Evolutionary conservation across 2,329 filamentous ascomycete species (phyloP), one percentile per base, ranked within the genome.

Genomic region (Penicillium hesseltinei): DNA sequence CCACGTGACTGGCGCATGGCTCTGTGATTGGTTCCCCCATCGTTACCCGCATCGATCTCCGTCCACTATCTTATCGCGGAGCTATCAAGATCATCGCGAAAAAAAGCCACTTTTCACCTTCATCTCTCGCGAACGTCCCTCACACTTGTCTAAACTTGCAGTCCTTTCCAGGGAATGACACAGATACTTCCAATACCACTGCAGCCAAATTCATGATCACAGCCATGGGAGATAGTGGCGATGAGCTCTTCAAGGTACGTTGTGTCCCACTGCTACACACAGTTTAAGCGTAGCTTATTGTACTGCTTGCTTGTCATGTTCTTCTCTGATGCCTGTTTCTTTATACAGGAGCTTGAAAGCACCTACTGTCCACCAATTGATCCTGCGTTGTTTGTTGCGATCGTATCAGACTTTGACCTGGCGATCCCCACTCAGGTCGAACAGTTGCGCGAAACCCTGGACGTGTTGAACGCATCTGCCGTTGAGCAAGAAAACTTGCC

Each of bases 321-420:
- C 2, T 21, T 17, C 9, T 23, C 49, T 53, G 4, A 56, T 17
- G 4, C 5, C 5, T 21, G 17, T 27, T 29, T n/a, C 4, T 9
- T 4, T 13, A 23, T 13, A 17, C 39, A 77, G 75, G 72, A 74
- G 43, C 65, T 78, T 25, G 70, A 92, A 86, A 81, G 86, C 60
- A 84, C 88, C 62, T 93, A 91, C 69, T 87, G 87, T 69, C 84
- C 88, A 25, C 83, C 88, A 19, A 75, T 97, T 40, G 92, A 97
- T 64, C 84, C 91, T 62, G 84, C 90, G 0, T 81, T 93, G 13
- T 84, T 97, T 57, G 82, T 88, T 53, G 88, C 91, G 4, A 89
- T 97, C 49, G 79, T 86, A 5, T 84, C 79, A 51, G 93, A 97
- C 68, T 90, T 86, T 73, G 83, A 92, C 65, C 77, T 92, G 19